Base-by-base conservation (phyloP, 768 basidiomycete species). In the Boletus speciosus region DNA sequence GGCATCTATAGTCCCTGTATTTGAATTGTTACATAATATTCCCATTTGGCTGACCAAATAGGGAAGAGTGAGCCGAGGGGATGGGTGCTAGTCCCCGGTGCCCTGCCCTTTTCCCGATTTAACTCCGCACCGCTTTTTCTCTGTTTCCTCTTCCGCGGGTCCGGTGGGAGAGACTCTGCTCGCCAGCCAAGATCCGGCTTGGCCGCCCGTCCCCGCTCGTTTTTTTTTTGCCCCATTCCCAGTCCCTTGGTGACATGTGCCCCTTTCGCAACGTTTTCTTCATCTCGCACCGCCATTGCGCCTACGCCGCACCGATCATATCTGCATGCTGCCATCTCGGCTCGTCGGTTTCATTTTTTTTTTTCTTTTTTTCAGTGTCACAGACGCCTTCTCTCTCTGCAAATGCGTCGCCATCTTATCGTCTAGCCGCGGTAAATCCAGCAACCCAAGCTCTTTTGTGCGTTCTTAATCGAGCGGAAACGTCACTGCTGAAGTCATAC, bases 1-100 rank as follows among this genome's bases (percentile, higher is more conserved):
- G 68, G 68, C 19, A 51, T 61, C 59, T 71, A 42, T 69, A 64
- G 68, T 61, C 64, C 70, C 70, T 70, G 66, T 36, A 58, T 63
- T 55, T 66, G 61, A 56, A 55, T 63, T 45, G 39, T 70, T 66
- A 60, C 14, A 46, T 71, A 61, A 70, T 64, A 62, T 66, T 66
- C 61, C 60, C 70, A 64, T 58, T 50, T 11, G 35, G 52, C n/a
- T 15, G 29, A 3, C 14, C 4, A 27, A 54, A 54, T 4, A 21
- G 59, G 66, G 19, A 54, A 42, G 1, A 0, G 0, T 0, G 53
- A 11, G 0, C 66, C 65, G 47, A 60, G 41, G 1, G 34, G 61
- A 23, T 8, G 64, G 64, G 31, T 21, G 35, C 4, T 14, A 0
- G 31, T 52, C 57, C 67, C 67, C 69, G 61, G 65, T 71, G 61